Evolutionary conservation across 2,329 filamentous ascomycete species (phyloP).

Genomic region (Hortaea werneckii): DNA sequence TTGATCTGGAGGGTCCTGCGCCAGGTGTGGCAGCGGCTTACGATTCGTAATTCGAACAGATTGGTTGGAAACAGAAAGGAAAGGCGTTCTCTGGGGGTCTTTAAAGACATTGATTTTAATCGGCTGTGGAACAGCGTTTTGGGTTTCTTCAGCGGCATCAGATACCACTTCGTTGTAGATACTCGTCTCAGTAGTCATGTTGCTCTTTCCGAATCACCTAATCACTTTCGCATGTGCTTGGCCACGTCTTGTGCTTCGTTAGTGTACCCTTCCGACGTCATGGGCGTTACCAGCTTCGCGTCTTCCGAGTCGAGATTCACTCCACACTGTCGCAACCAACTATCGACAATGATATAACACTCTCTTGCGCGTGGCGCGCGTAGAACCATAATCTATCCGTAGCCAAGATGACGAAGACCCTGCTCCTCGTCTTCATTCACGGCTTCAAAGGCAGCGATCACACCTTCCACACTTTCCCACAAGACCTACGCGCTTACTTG

Average conservation of each 20-base stretch:
- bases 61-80: no score
- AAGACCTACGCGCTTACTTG: conserved; percentile 56
- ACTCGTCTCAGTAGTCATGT: not conserved
- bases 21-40: conserved; percentile 32
- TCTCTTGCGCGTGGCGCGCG: conserved; percentile 1
- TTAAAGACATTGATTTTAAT: no score
- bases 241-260: not conserved
- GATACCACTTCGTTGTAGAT: conserved; percentile 2
- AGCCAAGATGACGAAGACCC: conserved; percentile 53
- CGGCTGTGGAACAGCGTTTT: conserved; percentile 25
- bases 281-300: not conserved
- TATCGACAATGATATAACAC: not conserved
- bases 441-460: conserved; percentile 79
- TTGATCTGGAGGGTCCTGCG: conserved; percentile 44
- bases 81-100: not conserved
- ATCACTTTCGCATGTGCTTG: not conserved
- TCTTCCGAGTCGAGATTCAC: not conserved
- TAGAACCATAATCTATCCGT: not conserved
- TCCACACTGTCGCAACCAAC: not conserved
- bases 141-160: conserved; percentile 6
- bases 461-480: conserved; percentile 69
- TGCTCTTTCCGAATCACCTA: not conserved
- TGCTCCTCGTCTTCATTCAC: conserved; percentile 76
- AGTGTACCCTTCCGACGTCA: not conserved
- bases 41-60: conserved; percentile 1